A percentile compares a stretch with the other conserved stretches of the same genome.
Evolutionary conservation across 139 green algal species (phyloP).

Genomic region (Nannochloris sp.): DNA sequence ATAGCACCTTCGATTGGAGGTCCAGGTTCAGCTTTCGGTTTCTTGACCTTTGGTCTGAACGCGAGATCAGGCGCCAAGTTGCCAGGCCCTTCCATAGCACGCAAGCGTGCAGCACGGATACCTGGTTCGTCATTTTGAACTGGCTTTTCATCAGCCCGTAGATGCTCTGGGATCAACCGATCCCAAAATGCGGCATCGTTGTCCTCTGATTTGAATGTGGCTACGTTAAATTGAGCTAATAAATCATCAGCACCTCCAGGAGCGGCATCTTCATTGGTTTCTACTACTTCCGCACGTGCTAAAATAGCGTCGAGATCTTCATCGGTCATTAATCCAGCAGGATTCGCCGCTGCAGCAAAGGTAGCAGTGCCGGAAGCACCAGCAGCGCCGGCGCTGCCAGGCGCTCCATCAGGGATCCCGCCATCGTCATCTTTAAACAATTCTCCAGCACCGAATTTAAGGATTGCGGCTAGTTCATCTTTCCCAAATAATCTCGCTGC

Average conservation of each 20-base stretch:
- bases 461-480: constrained; percentile 91
- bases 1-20: constrained; percentile 55
- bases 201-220: constrained; percentile 77
- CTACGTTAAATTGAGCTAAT: constrained; percentile 80
- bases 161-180: constrained; percentile 69
- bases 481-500: constrained; percentile 82
- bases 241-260: constrained; percentile 49
- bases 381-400: constrained; percentile 6
- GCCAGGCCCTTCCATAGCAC: constrained; percentile 7
- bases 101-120: constrained; percentile 30
- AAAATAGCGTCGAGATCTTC: constrained; percentile 91
- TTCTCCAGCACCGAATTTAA: constrained; percentile 90
- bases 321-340: constrained; percentile 53
- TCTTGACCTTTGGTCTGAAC: background rate
- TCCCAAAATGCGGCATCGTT: constrained; percentile 91
- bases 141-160: constrained; percentile 24
- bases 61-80: background rate
- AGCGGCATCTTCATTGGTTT: constrained; percentile 16
- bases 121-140: constrained; percentile 26
- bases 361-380: background rate
- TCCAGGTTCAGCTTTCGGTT: constrained; percentile 26
- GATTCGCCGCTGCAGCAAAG: no score
- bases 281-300: constrained; percentile 73
- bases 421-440: constrained; percentile 76
- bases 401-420: constrained; percentile 25